phyloP scores from a whole-genome alignment of 805 yeast species.

The Myxozyma geophila region DNA sequence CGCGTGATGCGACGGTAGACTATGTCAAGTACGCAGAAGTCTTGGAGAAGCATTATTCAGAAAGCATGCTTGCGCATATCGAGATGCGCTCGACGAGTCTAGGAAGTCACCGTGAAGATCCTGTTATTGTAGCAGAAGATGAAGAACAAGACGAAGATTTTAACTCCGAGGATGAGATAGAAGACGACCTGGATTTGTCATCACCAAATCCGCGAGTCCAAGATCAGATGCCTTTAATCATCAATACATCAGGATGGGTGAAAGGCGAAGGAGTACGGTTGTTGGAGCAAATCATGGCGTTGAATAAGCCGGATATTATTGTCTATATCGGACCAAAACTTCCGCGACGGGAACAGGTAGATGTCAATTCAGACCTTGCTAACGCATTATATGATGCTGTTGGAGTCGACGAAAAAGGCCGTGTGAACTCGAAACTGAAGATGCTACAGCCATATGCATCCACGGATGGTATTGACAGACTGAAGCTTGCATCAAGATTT shows the following conservation, averaged over 20 bases:
- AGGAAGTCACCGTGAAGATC: background rate
- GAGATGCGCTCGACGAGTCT: background rate
- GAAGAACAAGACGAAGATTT: background rate
- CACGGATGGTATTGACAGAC: conserved; percentile 1
- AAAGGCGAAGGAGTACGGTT: conserved; percentile 82
- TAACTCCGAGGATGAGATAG: background rate
- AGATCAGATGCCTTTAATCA: conserved; percentile 50
- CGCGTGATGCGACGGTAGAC: conserved; percentile 65
- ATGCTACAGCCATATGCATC: conserved; percentile 1
- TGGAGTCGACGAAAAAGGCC: conserved; percentile 47
- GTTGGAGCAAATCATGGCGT: conserved; percentile 50
- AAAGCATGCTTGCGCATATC: background rate
- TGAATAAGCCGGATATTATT: conserved; percentile 59
- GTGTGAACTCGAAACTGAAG: conserved; percentile 13
- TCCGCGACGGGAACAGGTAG: conserved; percentile 39
- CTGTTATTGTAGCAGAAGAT: background rate
- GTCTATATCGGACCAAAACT: conserved; percentile 54
- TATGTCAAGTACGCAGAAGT: conserved; percentile 54
- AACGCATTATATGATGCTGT: conserved; percentile 25
- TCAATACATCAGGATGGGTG: conserved; percentile 91
- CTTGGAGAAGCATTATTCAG: conserved; percentile 43
- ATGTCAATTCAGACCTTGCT: conserved; percentile 40
- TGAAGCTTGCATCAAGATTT: background rate
- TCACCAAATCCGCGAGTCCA: background rate
- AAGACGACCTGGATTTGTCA: background rate